Evolutionary conservation across 305 asterid genomes (phyloP).

Genomic region (Nicotiana rustica): DNA sequence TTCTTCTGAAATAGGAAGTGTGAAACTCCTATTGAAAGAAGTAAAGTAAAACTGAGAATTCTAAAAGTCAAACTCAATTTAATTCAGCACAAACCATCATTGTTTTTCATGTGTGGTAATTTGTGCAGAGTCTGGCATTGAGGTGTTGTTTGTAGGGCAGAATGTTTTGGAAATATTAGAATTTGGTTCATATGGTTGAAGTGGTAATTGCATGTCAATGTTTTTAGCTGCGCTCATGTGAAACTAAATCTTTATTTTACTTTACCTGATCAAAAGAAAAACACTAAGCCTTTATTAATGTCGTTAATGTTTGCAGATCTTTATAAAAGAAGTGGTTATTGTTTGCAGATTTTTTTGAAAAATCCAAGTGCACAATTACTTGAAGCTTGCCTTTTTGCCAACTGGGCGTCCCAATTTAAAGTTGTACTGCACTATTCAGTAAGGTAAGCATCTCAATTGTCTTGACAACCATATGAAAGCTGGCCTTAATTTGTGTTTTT

Average conservation of each 20-base stretch:
- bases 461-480: not conserved
- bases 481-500: constrained; percentile 4
- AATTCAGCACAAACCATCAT: constrained; percentile 19
- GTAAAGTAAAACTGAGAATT: constrained; percentile 22
- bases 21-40: constrained; percentile 4
- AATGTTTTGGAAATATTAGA: constrained; percentile 1
- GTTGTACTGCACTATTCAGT: not conserved
- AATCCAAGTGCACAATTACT: not conserved
- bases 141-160: not conserved
- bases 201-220: not conserved
- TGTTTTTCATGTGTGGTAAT: not conserved
- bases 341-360: constrained; percentile 9
- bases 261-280: not conserved
- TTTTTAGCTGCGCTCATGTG: not conserved
- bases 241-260: constrained; percentile 6
- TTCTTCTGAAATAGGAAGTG: constrained; percentile 6
- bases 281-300: not conserved
- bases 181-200: constrained; percentile 13
- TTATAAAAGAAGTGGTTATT: not conserved
- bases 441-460: constrained; percentile 8
- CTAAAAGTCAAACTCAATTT: not conserved
- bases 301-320: not conserved
- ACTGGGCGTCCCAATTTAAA: not conserved
- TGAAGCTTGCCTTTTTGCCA: constrained; percentile 21
- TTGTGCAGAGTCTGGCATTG: not conserved